These are phyloP conservation scores for Fraxinus angustifolia DNA, from an alignment of 305 asterid species.

Conservation along the genomic window DNA sequence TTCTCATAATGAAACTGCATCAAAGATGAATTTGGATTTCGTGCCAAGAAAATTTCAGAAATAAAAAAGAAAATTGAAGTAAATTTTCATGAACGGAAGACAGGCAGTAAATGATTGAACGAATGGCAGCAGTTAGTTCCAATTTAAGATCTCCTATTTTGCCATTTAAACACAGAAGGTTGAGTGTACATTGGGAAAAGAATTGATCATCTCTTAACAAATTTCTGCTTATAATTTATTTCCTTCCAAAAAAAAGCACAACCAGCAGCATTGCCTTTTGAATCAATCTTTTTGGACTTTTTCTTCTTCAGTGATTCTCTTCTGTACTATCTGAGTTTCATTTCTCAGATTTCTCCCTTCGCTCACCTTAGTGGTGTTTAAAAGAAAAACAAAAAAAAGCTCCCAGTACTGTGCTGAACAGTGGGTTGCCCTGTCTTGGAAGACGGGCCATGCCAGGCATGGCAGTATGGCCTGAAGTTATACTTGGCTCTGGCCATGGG, in stretches of 20 bases:
- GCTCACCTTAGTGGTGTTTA: neutral
- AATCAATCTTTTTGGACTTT: neutral
- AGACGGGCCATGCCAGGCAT: neutral
- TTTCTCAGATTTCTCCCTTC: neutral
- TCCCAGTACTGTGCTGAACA: neutral
- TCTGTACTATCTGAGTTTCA: neutral
- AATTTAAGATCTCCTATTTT: neutral
- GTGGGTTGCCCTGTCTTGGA: neutral
- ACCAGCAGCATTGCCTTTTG: neutral
- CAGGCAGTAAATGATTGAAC: neutral
- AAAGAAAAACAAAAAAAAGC: neutral
- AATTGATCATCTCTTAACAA: slow-evolving; percentile 11
- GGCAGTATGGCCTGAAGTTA: neutral
- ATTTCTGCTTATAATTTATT: slow-evolving; percentile 4
- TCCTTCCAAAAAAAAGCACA: neutral
- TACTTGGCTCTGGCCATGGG: too few relatives aligned
- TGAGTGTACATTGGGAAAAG: slow-evolving; percentile 27
- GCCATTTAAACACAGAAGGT: slow-evolving; percentile 12
- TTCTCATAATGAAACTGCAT: neutral
- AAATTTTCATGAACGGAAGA: neutral
- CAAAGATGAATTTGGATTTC: neutral
- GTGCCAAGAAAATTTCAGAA: neutral
- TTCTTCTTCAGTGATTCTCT: neutral
- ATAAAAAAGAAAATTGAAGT: neutral
- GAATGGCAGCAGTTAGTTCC: neutral